These are phyloP conservation scores for Chaetomiaceae sp. DNA, from an alignment of 2,329 filamentous ascomycete species.

Conservation along the genomic window DNA sequence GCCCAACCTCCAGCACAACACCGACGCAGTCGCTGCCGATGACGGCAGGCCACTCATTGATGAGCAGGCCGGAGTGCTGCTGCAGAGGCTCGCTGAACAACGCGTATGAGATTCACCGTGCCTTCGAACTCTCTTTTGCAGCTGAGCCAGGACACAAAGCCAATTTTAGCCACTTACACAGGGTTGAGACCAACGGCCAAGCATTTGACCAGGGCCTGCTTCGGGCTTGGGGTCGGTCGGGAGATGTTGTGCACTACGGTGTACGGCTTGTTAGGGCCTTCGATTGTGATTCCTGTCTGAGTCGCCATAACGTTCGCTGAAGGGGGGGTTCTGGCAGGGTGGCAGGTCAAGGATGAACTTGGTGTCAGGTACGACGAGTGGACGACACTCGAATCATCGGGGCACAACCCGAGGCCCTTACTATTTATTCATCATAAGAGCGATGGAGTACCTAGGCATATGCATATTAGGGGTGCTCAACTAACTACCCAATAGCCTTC, in stretches of 20 bases:
- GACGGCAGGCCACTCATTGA: neutral
- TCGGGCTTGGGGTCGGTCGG: neutral
- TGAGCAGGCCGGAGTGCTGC: slow-evolving; percentile 1
- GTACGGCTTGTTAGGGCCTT: neutral
- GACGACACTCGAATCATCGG: no score
- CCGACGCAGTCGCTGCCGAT: slow-evolving; percentile 1
- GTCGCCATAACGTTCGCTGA: neutral
- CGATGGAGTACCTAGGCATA: no score
- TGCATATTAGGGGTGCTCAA: no score
- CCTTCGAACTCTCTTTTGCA: no score
- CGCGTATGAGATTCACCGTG: no score
- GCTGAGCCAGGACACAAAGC: no score
- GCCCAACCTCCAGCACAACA: neutral
- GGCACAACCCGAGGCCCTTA: no score
- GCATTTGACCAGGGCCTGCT: neutral
- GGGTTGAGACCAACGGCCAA: slow-evolving; percentile 2
- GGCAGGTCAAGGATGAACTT: no score
- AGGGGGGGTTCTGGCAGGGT: no score
- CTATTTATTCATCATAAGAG: no score
- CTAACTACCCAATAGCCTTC: no score
- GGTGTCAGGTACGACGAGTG: no score
- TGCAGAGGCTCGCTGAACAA: neutral
- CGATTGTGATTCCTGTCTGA: neutral
- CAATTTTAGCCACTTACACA: neutral
- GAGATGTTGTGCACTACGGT: neutral